A percentile compares a stretch with the other conserved stretches of the same genome.
Conservation (phyloP, 2,329 filamentous ascomycete genomes). For the Cyphellophora attinorum region DNA sequence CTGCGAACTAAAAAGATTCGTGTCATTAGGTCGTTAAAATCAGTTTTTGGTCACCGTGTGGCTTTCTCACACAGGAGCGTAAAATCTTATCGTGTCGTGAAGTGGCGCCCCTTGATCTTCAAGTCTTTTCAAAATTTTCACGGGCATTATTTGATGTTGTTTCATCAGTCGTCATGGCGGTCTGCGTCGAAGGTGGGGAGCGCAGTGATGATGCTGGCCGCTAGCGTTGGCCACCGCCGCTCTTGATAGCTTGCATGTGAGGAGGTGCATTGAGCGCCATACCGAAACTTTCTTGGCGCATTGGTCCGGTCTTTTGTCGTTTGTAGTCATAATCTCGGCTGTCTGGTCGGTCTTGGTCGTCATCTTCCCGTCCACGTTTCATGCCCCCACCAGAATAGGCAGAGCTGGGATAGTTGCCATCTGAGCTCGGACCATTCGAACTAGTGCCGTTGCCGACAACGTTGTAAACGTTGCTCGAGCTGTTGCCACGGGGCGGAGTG, state of each 20-base stretch:
- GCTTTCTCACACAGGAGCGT: too few species aligned
- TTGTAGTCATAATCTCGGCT: slow-evolving; percentile 57
- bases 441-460: slow-evolving; percentile 76
- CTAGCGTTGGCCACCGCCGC: slow-evolving; percentile 24
- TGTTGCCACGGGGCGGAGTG: slow-evolving; percentile 62
- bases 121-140: slow-evolving; percentile 3
- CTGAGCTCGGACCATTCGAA: slow-evolving; percentile 54
- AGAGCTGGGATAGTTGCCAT: slow-evolving; percentile 62
- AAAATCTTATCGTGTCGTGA: too few species aligned
- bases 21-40: too few species aligned
- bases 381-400: slow-evolving; percentile 56
- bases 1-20: too few species aligned
- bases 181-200: too few species aligned
- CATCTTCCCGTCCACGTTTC: slow-evolving; percentile 57
- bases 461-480: slow-evolving; percentile 77
- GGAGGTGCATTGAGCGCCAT: slow-evolving; percentile 32
- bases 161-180: too few species aligned
- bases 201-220: too few species aligned
- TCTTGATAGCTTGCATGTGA: slow-evolving; percentile 34
- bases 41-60: too few species aligned
- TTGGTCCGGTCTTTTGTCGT: slow-evolving; percentile 59
- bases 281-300: slow-evolving; percentile 49
- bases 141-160: slow-evolving; percentile 1
- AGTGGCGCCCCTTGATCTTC: too few species aligned
- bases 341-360: slow-evolving; percentile 56